phyloP scores from a whole-genome alignment of 257 asterid species.

The Thymus mandschuricus region DNA sequence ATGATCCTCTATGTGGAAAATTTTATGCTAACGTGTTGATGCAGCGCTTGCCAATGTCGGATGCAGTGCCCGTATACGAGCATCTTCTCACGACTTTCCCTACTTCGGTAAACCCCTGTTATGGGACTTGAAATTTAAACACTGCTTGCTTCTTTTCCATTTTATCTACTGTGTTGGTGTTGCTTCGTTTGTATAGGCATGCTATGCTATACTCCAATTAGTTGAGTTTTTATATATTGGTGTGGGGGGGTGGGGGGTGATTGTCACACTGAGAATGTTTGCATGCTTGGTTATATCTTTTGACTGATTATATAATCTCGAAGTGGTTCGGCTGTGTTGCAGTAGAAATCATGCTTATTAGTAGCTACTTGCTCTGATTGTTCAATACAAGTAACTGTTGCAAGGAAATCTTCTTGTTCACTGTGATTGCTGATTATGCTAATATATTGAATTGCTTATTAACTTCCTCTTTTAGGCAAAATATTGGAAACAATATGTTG shows the following conservation, averaged over 20 bases:
- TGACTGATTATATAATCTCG: background rate
- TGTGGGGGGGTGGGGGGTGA: background rate
- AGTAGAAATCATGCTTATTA: background rate
- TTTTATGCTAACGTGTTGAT: background rate
- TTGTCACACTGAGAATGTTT: background rate
- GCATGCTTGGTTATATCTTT: constrained; percentile 11
- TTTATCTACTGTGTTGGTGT: background rate
- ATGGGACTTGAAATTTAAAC: background rate
- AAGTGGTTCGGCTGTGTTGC: background rate
- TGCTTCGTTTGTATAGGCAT: background rate
- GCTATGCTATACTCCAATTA: background rate
- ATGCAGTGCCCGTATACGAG: constrained; percentile 82
- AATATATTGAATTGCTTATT: constrained; percentile 19
- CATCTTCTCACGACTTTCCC: constrained; percentile 83
- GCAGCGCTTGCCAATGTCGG: constrained; percentile 76
- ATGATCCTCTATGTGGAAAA: background rate
- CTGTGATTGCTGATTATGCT: background rate
- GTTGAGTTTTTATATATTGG: background rate
- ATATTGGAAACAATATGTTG: constrained; percentile 95
- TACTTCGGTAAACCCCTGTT: constrained; percentile 60
- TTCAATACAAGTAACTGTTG: background rate
- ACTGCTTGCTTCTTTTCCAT: background rate
- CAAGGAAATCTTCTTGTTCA: background rate
- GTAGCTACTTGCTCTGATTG: constrained; percentile 14
- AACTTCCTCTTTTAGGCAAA: constrained; percentile 59